A percentile compares a stretch with the other conserved stretches of the same genome.
Evolutionary conservation across 306 rosid species (phyloP).

Genomic region (Castanea sativa): DNA sequence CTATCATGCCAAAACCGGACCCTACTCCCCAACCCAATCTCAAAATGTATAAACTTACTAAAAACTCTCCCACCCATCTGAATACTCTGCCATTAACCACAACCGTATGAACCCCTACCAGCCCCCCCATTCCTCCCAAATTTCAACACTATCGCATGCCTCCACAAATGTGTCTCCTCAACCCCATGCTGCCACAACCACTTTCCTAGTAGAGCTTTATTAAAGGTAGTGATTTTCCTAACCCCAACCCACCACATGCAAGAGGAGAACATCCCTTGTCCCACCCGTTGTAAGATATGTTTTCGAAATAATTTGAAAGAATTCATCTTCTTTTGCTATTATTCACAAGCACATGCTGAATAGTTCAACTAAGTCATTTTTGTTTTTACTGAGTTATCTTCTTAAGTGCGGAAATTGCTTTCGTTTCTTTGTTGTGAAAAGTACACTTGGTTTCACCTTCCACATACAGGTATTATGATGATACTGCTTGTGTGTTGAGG

Average conservation of each 20-base stretch:
- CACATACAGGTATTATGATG: conserved; percentile 84
- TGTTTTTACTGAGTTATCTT: neutral
- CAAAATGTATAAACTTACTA: too few species aligned
- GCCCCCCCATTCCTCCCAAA: too few species aligned
- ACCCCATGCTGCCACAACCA: neutral
- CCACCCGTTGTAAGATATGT: neutral
- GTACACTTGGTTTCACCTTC: conserved; percentile 16
- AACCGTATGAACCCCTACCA: too few species aligned
- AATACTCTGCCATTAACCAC: too few species aligned
- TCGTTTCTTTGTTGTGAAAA: conserved; percentile 15
- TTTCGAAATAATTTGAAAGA: neutral
- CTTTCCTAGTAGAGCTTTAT: neutral
- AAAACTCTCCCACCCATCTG: too few species aligned
- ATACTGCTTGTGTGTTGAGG: conserved; percentile 93
- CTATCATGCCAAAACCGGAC: too few species aligned
- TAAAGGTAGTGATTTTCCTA: neutral
- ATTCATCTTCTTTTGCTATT: neutral
- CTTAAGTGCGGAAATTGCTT: conserved; percentile 7
- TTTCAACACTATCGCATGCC: too few species aligned
- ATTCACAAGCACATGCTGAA: neutral
- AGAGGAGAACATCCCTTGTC: neutral
- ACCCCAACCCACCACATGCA: neutral
- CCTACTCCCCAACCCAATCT: too few species aligned
- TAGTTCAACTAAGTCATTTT: neutral
- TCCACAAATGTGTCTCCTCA: too few species aligned